Percentiles rank a stretch among this genome's conserved stretches.
Evolutionary conservation across 495 filamentous ascomycete genomes (phyloP).

Genomic region (Annulohypoxylon bovei): DNA sequence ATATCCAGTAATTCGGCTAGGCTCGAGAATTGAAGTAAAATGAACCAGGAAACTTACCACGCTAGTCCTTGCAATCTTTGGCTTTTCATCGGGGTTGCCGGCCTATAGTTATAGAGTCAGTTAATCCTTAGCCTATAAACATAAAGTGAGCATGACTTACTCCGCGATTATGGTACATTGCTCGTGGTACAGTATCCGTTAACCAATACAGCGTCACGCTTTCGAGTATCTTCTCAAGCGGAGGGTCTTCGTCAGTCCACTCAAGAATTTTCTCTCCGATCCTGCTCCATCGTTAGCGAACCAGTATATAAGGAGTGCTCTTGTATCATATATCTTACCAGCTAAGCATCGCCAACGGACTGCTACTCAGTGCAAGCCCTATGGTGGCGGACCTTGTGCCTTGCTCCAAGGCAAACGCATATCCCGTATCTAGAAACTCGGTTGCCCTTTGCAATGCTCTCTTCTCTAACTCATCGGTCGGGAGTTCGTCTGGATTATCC

Average conservation of each 20-base stretch:
- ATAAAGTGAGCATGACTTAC: not conserved
- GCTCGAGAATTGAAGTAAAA: not conserved
- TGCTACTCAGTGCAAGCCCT: constrained; percentile 1
- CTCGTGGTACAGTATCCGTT: not conserved
- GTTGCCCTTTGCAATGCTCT: not conserved
- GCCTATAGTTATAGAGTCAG: not conserved
- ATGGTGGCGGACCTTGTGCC: constrained; percentile 8
- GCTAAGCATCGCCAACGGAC: constrained; percentile 5
- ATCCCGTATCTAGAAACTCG: not conserved
- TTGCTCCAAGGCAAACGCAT: constrained; percentile 7
- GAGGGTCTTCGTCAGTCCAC: constrained; percentile 11
- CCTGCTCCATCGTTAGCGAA: not conserved
- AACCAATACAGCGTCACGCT: constrained; percentile 8
- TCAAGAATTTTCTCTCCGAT: constrained; percentile 13
- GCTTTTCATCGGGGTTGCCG: not conserved
- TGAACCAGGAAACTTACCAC: not conserved
- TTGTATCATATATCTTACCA: not conserved
- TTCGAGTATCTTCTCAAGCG: constrained; percentile 11
- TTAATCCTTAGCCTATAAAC: not conserved
- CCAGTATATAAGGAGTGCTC: not conserved
- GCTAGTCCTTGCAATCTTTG: not conserved
- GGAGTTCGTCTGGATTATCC: not conserved
- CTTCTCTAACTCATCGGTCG: not conserved
- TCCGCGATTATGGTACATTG: constrained; percentile 3
- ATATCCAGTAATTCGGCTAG: not conserved